Evolutionary conservation across 768 basidiomycete species (phyloP), one percentile per base, ranked within the genome.

Genomic region (Suillus variegatus): DNA sequence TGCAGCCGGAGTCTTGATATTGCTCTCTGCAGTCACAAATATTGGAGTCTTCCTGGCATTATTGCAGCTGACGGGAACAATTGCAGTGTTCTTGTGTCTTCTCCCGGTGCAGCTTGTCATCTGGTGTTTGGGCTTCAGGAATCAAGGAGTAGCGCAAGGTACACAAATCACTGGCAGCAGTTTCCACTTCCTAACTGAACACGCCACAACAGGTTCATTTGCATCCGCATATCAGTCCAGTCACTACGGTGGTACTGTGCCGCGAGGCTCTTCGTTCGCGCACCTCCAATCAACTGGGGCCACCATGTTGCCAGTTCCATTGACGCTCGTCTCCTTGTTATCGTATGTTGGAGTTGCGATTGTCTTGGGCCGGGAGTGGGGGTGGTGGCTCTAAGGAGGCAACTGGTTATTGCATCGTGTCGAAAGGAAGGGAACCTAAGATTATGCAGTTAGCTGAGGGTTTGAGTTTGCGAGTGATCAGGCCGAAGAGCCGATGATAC

Each of bases 401-500:
- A 14, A 16, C 14, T 51, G 25, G 49, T 22, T 32, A 9, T 51
- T 9, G 25, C 9, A 28, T 25, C 25, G 22, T 25, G 25, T 49
- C 4, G 47, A 25, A 32, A 32, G 32, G 32, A 1, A 32, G 32
- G 32, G 32, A 32, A 32, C 32, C 32, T 32, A 6, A 32, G 12
- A 47, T 10, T 35, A 20, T 55, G 32, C 7, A 38, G 55, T 38
- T 38, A n/a, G 13, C n/a, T 4, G 36, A 56, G 13, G 54, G n/a
- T 22, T 40, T 67, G 40, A 69, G 71, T 62, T 76, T 80, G 66
- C 75, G 70, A 4, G 73, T 68, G 66, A 80, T 74, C 63, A 80
- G 76, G 7, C 72, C 70, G 66, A 80, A 79, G 46, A 77, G 72
- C 74, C 25, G 2, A 52, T 9, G 4, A 76, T 78, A 22, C 6